These are phyloP conservation scores for Straminergon stramineum DNA, from an alignment of 225 moss, liverwort and hornwort species.

Conservation along the genomic window DNA sequence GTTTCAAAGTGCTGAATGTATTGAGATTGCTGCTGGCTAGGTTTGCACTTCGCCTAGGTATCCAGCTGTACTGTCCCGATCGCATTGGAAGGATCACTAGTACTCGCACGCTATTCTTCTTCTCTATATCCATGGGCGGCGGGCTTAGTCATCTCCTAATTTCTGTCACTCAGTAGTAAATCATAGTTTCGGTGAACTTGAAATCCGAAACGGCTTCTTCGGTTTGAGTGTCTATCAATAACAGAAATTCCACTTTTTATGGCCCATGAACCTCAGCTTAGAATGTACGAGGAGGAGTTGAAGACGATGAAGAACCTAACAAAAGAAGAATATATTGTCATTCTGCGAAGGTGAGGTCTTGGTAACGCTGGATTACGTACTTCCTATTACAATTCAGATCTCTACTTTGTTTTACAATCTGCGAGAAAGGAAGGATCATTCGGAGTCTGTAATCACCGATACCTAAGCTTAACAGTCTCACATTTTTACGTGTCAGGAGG, in stretches of 20 bases:
- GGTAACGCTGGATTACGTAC: not conserved
- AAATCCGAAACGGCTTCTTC: not conserved
- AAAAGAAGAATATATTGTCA: slow-evolving; percentile 34
- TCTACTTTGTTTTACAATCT: not conserved
- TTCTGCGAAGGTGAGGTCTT: slow-evolving; percentile 32
- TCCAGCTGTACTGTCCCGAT: not conserved
- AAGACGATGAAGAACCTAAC: slow-evolving; percentile 15
- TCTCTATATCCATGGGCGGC: not conserved
- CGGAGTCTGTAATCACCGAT: too few relatives aligned
- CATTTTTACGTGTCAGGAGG: slow-evolving; percentile 15
- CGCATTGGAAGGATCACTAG: not conserved
- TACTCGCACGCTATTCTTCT: not conserved
- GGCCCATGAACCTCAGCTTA: slow-evolving; percentile 9
- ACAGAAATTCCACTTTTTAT: not conserved
- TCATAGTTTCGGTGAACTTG: not conserved
- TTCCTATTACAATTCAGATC: not conserved
- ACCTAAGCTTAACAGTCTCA: not conserved
- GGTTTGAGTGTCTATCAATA: not conserved
- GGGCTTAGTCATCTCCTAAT: not conserved
- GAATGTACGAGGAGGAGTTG: slow-evolving; percentile 30
- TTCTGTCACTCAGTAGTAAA: not conserved
- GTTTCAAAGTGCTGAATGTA: not conserved
- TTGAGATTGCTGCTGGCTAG: not conserved
- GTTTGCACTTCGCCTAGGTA: not conserved
- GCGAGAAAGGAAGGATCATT: not conserved